Evolutionary conservation across 306 rosid species (phyloP), one percentile per base, ranked within the genome.

Genomic region (Astragalus membranaceus): DNA sequence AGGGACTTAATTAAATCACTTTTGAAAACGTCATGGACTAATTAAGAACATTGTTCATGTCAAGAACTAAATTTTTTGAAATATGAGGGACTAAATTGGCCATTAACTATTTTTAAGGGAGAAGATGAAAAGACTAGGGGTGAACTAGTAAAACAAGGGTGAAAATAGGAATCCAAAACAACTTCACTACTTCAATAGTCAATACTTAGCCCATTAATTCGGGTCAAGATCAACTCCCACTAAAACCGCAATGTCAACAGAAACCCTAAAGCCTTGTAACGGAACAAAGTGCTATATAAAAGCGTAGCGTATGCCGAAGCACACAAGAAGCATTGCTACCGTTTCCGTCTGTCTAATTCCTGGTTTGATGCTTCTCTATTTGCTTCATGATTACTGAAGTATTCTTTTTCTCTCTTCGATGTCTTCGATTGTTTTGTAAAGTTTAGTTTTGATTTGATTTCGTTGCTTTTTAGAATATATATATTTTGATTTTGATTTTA

Each of bases 191-290:
- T 35, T 35, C 2, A 8, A 35, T 35, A 7, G 39, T 5, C 39
- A 35, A 35, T 35, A 7, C 8, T 35, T 5, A 53, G 74, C 74
- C 71, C 81, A 69, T n/a, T n/a, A 0, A 0, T 1, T 29, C 57
- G n/a, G 65, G 48, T 32, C 11, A 51, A 61, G 59, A 65, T 51
- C 70, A 3, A 39, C n/a, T n/a, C n/a, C n/a, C n/a, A n/a, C 7
- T 8, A 46, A 58, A 48, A 29, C 17, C 5, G 44, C 9, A 53
- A 29, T 10, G 13, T 5, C 2, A 5, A 32, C 57, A 2, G 39
- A 50, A 76, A 77, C 76, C 76, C 76, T 61, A 76, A 67, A 5
- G 4, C 57, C 57, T 68, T 15, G 37, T 41, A 16, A 69, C 75
- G 76, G 58, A 42, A 30, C 76, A 32, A 32, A 2, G 23, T 41